Percentiles rank a stretch among this genome's conserved stretches.
Evolutionary conservation across 441 rosid species (phyloP).

Genomic region (Aquilaria agallochum): DNA sequence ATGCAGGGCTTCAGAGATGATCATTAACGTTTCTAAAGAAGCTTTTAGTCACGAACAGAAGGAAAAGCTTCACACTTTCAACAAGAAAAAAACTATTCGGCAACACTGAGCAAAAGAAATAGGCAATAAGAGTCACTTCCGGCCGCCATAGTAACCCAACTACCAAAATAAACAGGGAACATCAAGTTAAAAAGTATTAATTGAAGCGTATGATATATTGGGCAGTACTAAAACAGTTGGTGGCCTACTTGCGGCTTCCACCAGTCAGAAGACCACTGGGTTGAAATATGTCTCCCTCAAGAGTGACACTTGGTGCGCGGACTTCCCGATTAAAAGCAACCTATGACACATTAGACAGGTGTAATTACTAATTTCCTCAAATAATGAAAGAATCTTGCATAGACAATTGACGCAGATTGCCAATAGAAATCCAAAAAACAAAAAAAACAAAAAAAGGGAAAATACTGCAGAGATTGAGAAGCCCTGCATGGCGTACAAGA

Average conservation of each 20-base stretch:
- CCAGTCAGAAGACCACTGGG: conserved; percentile 98
- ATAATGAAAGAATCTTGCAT: neutral
- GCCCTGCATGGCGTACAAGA: neutral
- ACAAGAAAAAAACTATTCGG: too few species aligned
- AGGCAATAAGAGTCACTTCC: too few species aligned
- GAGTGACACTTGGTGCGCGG: conserved; percentile 83
- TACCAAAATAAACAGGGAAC: too few species aligned
- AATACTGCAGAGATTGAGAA: conserved; percentile 6
- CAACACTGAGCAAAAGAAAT: too few species aligned
- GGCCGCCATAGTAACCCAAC: too few species aligned
- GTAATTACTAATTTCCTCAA: neutral
- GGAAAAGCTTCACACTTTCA: too few species aligned
- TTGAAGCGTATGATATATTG: too few species aligned
- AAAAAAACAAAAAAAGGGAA: neutral
- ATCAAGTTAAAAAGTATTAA: too few species aligned
- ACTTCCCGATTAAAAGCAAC: conserved; percentile 78
- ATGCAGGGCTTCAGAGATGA: too few species aligned
- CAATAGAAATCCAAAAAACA: neutral
- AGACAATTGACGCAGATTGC: neutral
- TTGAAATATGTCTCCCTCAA: conserved; percentile 95
- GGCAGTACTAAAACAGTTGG: conserved; percentile 1
- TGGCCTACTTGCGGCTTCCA: conserved; percentile 83
- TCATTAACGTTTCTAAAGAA: too few species aligned
- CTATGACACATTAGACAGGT: conserved; percentile 30
- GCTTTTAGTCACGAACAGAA: too few species aligned